Evolutionary conservation across 2,329 filamentous ascomycete species (phyloP).

Genomic region (Penicillium frequentans): DNA sequence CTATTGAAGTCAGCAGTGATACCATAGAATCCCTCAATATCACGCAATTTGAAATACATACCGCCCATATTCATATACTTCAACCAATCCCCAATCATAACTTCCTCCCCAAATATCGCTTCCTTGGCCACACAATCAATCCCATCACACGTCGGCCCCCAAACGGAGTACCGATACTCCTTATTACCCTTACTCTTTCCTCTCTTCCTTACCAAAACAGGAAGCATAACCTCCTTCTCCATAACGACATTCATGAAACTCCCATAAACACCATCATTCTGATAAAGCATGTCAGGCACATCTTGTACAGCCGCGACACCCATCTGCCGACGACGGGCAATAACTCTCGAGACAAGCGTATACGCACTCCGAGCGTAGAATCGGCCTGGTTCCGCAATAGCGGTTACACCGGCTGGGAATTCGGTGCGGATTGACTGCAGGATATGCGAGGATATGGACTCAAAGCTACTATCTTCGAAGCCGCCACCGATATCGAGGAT

Average conservation of each 20-base stretch:
- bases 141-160: constrained; percentile 32
- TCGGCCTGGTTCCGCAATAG: constrained; percentile 28
- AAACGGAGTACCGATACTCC: constrained; percentile 24
- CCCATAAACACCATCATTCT: constrained; percentile 31
- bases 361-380: constrained; percentile 23
- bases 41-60: constrained; percentile 7
- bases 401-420: constrained; percentile 10
- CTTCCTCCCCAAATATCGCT: constrained; percentile 12
- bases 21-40: not conserved
- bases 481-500: constrained; percentile 31
- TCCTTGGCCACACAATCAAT: constrained; percentile 23
- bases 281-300: constrained; percentile 27
- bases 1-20: not conserved
- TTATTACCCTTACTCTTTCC: not conserved
- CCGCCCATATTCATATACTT: constrained; percentile 31
- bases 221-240: constrained; percentile 12
- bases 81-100: constrained; percentile 28
- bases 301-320: not conserved
- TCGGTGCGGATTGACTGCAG: constrained; percentile 4
- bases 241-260: constrained; percentile 21
- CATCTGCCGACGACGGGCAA: constrained; percentile 19
- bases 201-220: not conserved
- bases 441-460: constrained; percentile 15
- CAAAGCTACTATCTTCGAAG: constrained; percentile 25
- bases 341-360: constrained; percentile 24